phyloP scores from a whole-genome alignment of 768 basidiomycete species.

The Macrolepiota dolichaula region DNA sequence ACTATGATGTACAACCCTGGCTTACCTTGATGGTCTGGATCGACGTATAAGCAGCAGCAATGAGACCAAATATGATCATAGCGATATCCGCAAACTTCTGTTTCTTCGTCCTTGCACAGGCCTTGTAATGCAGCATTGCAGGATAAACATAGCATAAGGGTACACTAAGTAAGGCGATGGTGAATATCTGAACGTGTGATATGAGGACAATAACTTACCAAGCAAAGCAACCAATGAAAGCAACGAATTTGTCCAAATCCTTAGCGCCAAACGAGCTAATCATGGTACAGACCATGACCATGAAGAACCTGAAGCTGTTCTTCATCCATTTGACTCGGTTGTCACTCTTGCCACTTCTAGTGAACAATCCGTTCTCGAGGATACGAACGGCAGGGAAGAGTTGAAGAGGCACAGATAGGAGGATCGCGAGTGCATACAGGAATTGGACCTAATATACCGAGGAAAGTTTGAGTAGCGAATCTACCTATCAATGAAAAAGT shows the following conservation, averaged over 20 bases:
- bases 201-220: constrained; percentile 53
- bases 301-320: constrained; percentile 78
- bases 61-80: constrained; percentile 72
- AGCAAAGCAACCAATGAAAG: constrained; percentile 90
- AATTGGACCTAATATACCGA: constrained; percentile 59
- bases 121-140: constrained; percentile 87
- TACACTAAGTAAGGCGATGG: constrained; percentile 47
- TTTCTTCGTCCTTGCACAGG: constrained; percentile 68
- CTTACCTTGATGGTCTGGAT: constrained; percentile 70
- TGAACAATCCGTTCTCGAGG: constrained; percentile 93
- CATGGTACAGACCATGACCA: constrained; percentile 77
- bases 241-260: constrained; percentile 95
- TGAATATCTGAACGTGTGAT: neutral
- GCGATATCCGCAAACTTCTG: constrained; percentile 67
- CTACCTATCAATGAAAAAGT: constrained; percentile 14
- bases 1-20: neutral
- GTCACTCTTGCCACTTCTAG: constrained; percentile 80
- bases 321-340: constrained; percentile 91
- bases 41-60: constrained; percentile 77
- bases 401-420: constrained; percentile 89
- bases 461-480: neutral
- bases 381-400: constrained; percentile 98
- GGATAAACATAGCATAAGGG: constrained; percentile 95
- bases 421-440: constrained; percentile 88
- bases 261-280: constrained; percentile 80